Conservation (phyloP, 2,329 filamentous ascomycete genomes). For the Apiospora phragmitis region DNA sequence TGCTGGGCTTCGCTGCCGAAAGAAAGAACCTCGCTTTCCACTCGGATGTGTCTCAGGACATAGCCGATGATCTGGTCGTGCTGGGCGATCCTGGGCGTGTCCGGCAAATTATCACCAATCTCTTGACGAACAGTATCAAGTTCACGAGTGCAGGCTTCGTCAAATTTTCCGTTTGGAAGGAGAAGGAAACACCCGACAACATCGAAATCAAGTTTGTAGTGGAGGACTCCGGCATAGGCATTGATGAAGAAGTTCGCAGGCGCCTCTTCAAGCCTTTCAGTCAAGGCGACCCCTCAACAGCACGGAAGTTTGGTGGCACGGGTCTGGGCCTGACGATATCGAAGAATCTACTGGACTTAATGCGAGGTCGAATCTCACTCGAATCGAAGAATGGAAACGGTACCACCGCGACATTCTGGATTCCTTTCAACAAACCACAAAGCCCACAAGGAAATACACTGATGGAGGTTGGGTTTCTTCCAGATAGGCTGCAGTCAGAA, state of each 20-base stretch:
- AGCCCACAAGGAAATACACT: constrained; percentile 45
- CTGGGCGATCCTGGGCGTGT: constrained; percentile 84
- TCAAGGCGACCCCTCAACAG: constrained; percentile 79
- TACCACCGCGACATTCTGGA: constrained; percentile 74
- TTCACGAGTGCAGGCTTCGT: constrained; percentile 71
- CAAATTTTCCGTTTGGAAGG: constrained; percentile 63
- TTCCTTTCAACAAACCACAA: constrained; percentile 73
- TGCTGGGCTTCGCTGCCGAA: constrained; percentile 83
- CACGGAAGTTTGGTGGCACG: constrained; percentile 76
- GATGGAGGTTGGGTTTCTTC: constrained; percentile 63
- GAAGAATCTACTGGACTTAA: constrained; percentile 77
- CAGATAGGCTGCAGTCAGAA: constrained; percentile 66
- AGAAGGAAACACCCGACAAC: constrained; percentile 62
- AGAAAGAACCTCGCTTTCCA: constrained; percentile 75
- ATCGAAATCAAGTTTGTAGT: constrained; percentile 71
- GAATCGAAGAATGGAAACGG: constrained; percentile 67
- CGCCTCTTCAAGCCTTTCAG: constrained; percentile 78
- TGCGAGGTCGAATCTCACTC: constrained; percentile 74
- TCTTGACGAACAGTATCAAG: constrained; percentile 76
- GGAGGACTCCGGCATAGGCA: constrained; percentile 79
- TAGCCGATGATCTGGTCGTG: constrained; percentile 71
- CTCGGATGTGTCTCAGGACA: constrained; percentile 62
- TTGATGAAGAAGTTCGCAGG: constrained; percentile 73
- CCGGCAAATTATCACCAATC: constrained; percentile 79
- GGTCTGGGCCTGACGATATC: constrained; percentile 78